These are phyloP conservation scores for Coemansia sp. DNA, from an alignment of 192 early-diverging fungal genomes.

Conservation along the genomic window DNA sequence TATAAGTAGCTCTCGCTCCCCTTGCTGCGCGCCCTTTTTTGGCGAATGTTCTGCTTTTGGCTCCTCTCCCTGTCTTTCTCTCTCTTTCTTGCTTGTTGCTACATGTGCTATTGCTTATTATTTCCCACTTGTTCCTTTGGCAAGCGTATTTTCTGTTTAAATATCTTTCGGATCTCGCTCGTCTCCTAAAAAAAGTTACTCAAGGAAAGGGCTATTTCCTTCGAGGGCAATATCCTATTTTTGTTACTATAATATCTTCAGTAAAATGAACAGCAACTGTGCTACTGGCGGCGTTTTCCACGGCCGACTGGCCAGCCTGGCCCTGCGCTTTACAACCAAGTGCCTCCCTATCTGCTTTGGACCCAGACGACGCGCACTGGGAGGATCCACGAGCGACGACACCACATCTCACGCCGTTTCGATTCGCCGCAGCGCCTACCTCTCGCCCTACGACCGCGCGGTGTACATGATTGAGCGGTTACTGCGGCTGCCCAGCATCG, in stretches of 20 bases:
- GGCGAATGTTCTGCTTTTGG: too few relatives aligned
- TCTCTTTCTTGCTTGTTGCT: not conserved
- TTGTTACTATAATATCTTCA: not conserved
- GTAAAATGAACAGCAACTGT: conserved; percentile 16
- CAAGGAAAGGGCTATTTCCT: too few relatives aligned
- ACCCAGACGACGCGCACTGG: conserved; percentile 21
- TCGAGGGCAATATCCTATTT: too few relatives aligned
- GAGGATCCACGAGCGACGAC: conserved; percentile 4
- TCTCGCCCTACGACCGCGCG: conserved; percentile 47
- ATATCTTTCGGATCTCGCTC: not conserved
- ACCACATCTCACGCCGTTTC: conserved; percentile 43
- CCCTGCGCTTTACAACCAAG: conserved; percentile 38
- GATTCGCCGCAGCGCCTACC: conserved; percentile 36
- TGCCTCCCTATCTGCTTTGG: conserved; percentile 36
- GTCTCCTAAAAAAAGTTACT: not conserved
- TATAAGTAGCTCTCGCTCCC: not conserved
- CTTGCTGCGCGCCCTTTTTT: not conserved
- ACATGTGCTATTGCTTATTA: not conserved
- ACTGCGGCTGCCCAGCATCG: conserved; percentile 36
- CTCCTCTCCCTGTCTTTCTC: not conserved
- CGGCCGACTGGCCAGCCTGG: conserved; percentile 31
- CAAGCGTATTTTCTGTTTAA: not conserved
- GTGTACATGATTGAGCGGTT: conserved; percentile 43
- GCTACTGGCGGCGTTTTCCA: conserved; percentile 40
- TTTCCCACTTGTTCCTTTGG: not conserved